phyloP scores from a whole-genome alignment of 805 yeast species.

The Tetrapisispora pingtungensis region DNA sequence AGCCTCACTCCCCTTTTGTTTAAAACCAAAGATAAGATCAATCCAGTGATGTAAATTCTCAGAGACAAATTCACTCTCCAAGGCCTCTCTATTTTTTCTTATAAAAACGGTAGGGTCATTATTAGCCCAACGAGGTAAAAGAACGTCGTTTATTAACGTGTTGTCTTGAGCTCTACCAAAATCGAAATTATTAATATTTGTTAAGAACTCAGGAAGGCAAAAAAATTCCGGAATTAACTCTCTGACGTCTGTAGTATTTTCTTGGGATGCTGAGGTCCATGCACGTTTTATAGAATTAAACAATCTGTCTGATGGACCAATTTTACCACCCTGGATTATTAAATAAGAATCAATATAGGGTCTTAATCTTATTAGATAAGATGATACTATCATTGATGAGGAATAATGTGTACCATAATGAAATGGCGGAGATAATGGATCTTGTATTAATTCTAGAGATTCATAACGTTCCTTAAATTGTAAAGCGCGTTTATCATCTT shows the following conservation, averaged over 20 bases:
- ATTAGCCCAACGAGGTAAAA: conserved; percentile 76
- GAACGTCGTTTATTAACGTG: conserved; percentile 46
- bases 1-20: conserved; percentile 67
- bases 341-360: conserved; percentile 77
- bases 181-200: conserved; percentile 53
- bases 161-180: conserved; percentile 66
- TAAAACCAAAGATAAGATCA: conserved; percentile 71
- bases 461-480: conserved; percentile 65
- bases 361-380: conserved; percentile 62
- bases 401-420: conserved; percentile 93
- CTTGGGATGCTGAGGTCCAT: conserved; percentile 71
- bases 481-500: conserved; percentile 44
- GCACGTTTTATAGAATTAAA: conserved; percentile 67
- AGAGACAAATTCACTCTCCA: conserved; percentile 76
- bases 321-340: conserved; percentile 74
- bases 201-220: conserved; percentile 68
- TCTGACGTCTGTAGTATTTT: conserved; percentile 78
- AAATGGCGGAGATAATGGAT: conserved; percentile 58
- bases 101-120: conserved; percentile 67
- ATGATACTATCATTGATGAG: conserved; percentile 86
- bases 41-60: conserved; percentile 74
- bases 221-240: conserved; percentile 83
- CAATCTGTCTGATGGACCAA: conserved; percentile 80
- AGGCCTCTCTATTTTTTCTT: conserved; percentile 66
- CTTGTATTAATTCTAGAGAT: conserved; percentile 54